These are phyloP conservation scores for Aureobasidium sp. DNA, from an alignment of 2,329 filamentous ascomycete species.

Conservation along the genomic window DNA sequence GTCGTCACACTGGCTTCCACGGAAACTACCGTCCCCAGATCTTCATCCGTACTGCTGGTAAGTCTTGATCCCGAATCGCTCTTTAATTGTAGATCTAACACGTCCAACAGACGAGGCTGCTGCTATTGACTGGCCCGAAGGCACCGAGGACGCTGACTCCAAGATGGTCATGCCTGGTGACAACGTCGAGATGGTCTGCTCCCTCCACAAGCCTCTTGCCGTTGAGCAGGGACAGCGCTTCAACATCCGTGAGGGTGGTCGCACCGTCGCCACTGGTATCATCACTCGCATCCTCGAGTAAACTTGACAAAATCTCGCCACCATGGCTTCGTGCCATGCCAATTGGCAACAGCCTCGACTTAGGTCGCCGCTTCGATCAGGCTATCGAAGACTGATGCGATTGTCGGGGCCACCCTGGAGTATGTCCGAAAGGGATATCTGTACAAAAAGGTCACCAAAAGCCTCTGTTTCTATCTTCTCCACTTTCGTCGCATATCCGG, in stretches of 20 bases:
- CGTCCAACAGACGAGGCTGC: slow-evolving; percentile 51
- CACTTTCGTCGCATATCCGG: slow-evolving; percentile 3
- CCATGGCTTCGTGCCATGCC: not conserved
- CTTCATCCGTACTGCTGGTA: slow-evolving; percentile 86
- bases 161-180: slow-evolving; percentile 97
- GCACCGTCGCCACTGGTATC: slow-evolving; percentile 38
- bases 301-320: slow-evolving; percentile 8
- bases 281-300: slow-evolving; percentile 32
- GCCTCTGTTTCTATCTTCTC: slow-evolving; percentile 9
- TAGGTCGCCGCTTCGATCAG: slow-evolving; percentile 7
- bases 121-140: slow-evolving; percentile 78
- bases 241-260: slow-evolving; percentile 95
- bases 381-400: not conserved
- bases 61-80: slow-evolving; percentile 35
- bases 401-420: not conserved
- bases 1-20: slow-evolving; percentile 90
- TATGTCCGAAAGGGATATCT: not conserved
- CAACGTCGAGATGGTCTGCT: slow-evolving; percentile 95
- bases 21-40: slow-evolving; percentile 97
- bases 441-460: slow-evolving; percentile 11
- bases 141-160: slow-evolving; percentile 58
- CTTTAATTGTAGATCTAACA: not conserved
- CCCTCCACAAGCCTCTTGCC: slow-evolving; percentile 76
- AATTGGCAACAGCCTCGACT: not conserved
- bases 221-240: slow-evolving; percentile 90